phyloP scores from a whole-genome alignment of 352 stramenopile genomes.

The Plasmopara halstedii region DNA sequence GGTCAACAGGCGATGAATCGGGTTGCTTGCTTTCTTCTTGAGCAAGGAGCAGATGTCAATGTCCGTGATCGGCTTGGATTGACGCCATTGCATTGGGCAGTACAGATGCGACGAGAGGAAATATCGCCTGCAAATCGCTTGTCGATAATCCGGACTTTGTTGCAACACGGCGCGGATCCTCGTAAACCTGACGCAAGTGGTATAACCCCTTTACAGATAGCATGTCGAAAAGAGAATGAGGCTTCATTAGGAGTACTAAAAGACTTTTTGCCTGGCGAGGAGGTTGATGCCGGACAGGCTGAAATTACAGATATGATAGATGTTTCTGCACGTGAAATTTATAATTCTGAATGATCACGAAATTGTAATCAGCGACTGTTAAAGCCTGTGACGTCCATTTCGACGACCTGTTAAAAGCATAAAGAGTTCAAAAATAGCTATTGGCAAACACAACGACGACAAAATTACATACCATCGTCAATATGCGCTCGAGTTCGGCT shows the following conservation, averaged over 20 bases:
- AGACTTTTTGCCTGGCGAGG: slow-evolving; percentile 34
- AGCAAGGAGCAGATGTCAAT: slow-evolving; percentile 58
- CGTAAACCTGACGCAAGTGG: slow-evolving; percentile 34
- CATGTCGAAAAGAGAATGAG: slow-evolving; percentile 61
- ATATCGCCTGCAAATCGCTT: slow-evolving; percentile 48
- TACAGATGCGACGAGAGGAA: slow-evolving; percentile 76
- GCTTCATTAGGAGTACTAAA: slow-evolving; percentile 47
- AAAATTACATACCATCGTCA: slow-evolving; percentile 75
- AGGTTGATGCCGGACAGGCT: slow-evolving; percentile 5
- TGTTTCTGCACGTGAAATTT: slow-evolving; percentile 7
- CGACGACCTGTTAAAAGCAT: slow-evolving; percentile 34
- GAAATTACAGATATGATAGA: slow-evolving; percentile 17
- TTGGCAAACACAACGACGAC: background rate
- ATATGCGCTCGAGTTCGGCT: slow-evolving; percentile 88
- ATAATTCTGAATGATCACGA: slow-evolving; percentile 18
- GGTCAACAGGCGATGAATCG: slow-evolving; percentile 61
- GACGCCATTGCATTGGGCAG: slow-evolving; percentile 72
- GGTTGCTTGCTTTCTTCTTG: slow-evolving; percentile 50
- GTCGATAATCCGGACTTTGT: slow-evolving; percentile 60
- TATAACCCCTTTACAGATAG: slow-evolving; percentile 53
- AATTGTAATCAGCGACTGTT: slow-evolving; percentile 42
- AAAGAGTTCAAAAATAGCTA: background rate
- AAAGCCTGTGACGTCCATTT: slow-evolving; percentile 73
- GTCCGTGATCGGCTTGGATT: slow-evolving; percentile 54
- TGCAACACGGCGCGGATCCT: slow-evolving; percentile 50